Conservation (phyloP, 2,329 filamentous ascomycete genomes). For the Clonostachys sp. region DNA sequence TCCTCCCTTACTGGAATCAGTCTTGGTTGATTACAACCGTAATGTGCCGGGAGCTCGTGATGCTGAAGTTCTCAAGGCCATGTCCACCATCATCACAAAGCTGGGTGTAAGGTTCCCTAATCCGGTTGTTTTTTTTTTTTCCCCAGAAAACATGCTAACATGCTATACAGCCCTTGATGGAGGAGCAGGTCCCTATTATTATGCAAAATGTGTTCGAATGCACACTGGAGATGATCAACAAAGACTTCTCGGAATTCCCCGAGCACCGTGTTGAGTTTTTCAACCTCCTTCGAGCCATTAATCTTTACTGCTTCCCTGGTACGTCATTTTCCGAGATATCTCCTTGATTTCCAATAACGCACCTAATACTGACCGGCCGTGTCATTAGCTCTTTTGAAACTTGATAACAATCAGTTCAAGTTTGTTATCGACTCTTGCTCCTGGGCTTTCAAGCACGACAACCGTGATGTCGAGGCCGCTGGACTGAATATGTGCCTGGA, state of each 20-base stretch:
- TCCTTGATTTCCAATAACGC: not conserved
- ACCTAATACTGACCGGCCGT: constrained; percentile 3
- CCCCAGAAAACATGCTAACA: constrained; percentile 3
- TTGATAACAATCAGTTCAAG: constrained; percentile 97
- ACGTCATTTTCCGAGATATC: constrained; percentile 10
- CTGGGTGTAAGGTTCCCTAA: constrained; percentile 70
- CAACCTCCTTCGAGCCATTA: constrained; percentile 92
- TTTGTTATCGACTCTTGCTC: constrained; percentile 99
- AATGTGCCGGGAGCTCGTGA: constrained; percentile 95
- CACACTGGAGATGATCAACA: constrained; percentile 99
- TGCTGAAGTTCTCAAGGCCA: constrained; percentile 93
- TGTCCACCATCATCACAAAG: constrained; percentile 96
- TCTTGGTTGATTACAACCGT: constrained; percentile 92
- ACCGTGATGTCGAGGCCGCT: constrained; percentile 93
- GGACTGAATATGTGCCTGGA: constrained; percentile 98
- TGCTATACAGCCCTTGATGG: constrained; percentile 73
- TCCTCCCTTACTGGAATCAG: constrained; percentile 89
- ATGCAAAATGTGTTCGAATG: constrained; percentile 99
- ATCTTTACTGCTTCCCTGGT: constrained; percentile 92
- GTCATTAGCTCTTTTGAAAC: constrained; percentile 68
- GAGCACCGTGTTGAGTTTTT: constrained; percentile 99
- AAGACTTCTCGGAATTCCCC: constrained; percentile 98
- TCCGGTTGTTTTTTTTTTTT: not conserved
- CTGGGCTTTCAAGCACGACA: constrained; percentile 99
- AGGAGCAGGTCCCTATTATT: constrained; percentile 93